Conservation (phyloP, 257 asterid genomes). For the Solanum tarapatanum region DNA sequence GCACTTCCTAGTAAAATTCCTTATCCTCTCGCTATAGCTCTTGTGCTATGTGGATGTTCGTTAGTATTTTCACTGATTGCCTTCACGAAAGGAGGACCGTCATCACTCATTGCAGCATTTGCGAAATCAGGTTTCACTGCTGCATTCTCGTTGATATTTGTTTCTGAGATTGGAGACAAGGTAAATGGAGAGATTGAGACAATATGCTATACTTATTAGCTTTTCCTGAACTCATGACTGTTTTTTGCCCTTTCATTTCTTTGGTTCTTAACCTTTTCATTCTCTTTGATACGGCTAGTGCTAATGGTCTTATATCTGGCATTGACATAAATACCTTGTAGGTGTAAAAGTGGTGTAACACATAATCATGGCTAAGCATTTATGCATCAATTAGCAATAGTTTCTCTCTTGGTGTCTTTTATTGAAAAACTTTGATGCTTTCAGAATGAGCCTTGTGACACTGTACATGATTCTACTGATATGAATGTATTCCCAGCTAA, state of each 20-base stretch:
- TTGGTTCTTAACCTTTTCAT: background rate
- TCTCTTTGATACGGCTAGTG: background rate
- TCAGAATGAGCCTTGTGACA: background rate
- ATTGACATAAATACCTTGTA: background rate
- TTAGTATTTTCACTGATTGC: conserved; percentile 45
- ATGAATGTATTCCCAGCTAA: background rate
- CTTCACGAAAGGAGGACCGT: conserved; percentile 50
- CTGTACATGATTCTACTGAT: background rate
- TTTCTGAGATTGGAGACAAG: conserved; percentile 96
- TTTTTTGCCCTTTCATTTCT: background rate
- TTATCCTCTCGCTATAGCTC: conserved; percentile 55
- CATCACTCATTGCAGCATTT: conserved; percentile 56
- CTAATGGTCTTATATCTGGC: background rate
- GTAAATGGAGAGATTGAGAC: conserved; percentile 17
- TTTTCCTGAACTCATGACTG: background rate
- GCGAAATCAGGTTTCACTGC: conserved; percentile 94
- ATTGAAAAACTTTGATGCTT: background rate
- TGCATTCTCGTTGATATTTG: conserved; percentile 80
- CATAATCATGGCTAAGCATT: background rate
- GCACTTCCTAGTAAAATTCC: conserved; percentile 55
- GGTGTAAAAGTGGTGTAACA: background rate
- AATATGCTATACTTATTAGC: background rate
- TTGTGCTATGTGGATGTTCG: conserved; percentile 71
- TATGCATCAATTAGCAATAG: background rate
- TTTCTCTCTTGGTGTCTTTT: background rate